These are phyloP conservation scores for Candida berthetii DNA, from an alignment of 805 yeast species.

Conservation along the genomic window DNA sequence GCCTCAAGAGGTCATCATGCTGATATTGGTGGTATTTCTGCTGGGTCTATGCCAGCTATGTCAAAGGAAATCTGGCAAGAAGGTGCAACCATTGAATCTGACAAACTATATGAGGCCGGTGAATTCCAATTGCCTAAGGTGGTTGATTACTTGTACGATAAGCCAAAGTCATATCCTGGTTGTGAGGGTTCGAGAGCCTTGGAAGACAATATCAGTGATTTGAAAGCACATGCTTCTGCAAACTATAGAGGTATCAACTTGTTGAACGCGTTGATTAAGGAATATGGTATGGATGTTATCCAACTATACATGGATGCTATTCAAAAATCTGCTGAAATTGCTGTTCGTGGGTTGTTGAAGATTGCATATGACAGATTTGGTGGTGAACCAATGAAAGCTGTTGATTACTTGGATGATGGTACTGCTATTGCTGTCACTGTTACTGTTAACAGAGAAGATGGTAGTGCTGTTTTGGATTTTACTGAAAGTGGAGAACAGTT, in stretches of 20 bases:
- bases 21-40: constrained; percentile 56
- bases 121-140: constrained; percentile 48
- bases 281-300: constrained; percentile 36
- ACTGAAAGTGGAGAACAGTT: constrained; percentile 46
- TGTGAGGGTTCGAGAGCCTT: constrained; percentile 51
- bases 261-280: constrained; percentile 34
- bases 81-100: constrained; percentile 49
- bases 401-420: constrained; percentile 52
- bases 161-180: constrained; percentile 40
- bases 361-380: constrained; percentile 34
- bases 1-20: constrained; percentile 61
- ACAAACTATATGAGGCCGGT: constrained; percentile 43
- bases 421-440: constrained; percentile 38
- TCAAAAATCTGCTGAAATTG: constrained; percentile 39
- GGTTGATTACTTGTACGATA: constrained; percentile 34
- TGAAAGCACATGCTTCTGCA: constrained; percentile 45
- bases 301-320: constrained; percentile 41
- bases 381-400: constrained; percentile 32
- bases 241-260: constrained; percentile 45
- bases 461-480: constrained; percentile 43
- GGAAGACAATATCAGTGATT: constrained; percentile 44
- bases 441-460: constrained; percentile 29
- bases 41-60: constrained; percentile 51
- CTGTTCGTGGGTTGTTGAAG: constrained; percentile 30
- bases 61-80: constrained; percentile 48